Evolutionary conservation across 1,139 yeast genomes (phyloP).

Genomic region (Entelexis paramagnoliae): DNA sequence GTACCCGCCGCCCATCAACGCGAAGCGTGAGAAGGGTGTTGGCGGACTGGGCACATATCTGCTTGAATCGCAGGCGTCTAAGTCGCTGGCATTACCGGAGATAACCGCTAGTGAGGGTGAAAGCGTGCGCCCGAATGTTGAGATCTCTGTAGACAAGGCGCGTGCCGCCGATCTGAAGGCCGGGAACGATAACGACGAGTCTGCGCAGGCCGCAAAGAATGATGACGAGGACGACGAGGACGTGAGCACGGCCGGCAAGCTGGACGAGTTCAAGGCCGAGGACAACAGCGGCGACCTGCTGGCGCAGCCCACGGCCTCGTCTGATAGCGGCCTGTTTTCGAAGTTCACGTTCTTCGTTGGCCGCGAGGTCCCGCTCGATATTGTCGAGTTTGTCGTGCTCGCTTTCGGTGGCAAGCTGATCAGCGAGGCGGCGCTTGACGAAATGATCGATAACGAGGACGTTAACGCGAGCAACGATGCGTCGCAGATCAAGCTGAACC

Average conservation of each 20-base stretch:
- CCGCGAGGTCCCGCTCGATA: slow-evolving; percentile 90
- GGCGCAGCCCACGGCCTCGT: slow-evolving; percentile 63
- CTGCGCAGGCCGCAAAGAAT: neutral
- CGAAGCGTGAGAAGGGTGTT: slow-evolving; percentile 61
- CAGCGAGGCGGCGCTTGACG: slow-evolving; percentile 82
- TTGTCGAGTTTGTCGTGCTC: slow-evolving; percentile 75
- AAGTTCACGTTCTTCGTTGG: slow-evolving; percentile 77
- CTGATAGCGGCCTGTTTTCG: slow-evolving; percentile 52
- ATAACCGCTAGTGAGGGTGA: neutral
- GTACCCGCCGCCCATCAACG: slow-evolving; percentile 83
- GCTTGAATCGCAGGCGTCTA: slow-evolving; percentile 44
- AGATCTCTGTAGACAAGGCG: slow-evolving; percentile 13
- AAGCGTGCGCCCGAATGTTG: neutral
- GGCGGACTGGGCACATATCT: slow-evolving; percentile 86
- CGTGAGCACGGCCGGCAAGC: slow-evolving; percentile 35
- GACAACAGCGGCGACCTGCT: slow-evolving; percentile 66
- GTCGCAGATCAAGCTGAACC: slow-evolving; percentile 37
- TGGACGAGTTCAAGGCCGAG: slow-evolving; percentile 63
- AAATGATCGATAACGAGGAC: slow-evolving; percentile 38
- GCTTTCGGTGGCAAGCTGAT: slow-evolving; percentile 82
- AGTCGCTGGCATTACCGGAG: slow-evolving; percentile 21
- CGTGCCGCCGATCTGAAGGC: slow-evolving; percentile 26
- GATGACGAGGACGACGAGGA: slow-evolving; percentile 25
- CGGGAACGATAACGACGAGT: neutral
- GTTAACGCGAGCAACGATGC: slow-evolving; percentile 27